Evolutionary conservation across 129 eudicot genomes (phyloP).

Genomic region (Flaveria ramosissima): DNA sequence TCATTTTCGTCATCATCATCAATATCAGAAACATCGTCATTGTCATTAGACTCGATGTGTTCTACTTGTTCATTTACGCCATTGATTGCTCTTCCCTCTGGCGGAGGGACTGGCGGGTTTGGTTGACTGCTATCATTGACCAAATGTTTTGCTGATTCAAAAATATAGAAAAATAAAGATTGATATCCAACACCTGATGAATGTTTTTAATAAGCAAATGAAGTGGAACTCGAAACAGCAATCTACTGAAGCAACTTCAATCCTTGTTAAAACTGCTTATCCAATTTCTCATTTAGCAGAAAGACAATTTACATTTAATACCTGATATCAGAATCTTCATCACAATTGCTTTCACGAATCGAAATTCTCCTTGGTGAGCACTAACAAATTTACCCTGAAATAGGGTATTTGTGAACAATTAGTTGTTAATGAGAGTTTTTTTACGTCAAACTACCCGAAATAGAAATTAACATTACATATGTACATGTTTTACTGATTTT

Average conservation of each 20-base stretch:
- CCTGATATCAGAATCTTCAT: conserved; percentile 60
- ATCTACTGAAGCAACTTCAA: not conserved
- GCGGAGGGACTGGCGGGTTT: conserved; percentile 37
- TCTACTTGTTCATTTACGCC: conserved; percentile 17
- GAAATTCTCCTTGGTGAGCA: conserved; percentile 64
- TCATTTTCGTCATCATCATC: conserved; percentile 12
- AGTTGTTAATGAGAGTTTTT: not conserved
- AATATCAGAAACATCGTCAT: not conserved
- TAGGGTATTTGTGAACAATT: not conserved
- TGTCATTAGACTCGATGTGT: conserved; percentile 17
- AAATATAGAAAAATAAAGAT: not conserved
- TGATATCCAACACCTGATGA: conserved; percentile 6
- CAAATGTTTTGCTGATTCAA: conserved; percentile 36
- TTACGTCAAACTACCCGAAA: not conserved
- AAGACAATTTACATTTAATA: conserved; percentile 15
- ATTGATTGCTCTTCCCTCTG: conserved; percentile 34
- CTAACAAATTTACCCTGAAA: conserved; percentile 70
- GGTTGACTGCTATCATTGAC: conserved; percentile 37
- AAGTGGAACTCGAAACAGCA: not conserved
- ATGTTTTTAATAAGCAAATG: conserved; percentile 3
- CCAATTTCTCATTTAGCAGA: conserved; percentile 3
- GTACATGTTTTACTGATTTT: not conserved
- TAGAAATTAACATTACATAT: not conserved
- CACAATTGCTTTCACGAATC: conserved; percentile 50
- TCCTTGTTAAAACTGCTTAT: conserved; percentile 4